These are phyloP conservation scores for Aspergillus spinulosporus DNA, from an alignment of 2,329 filamentous ascomycete species.

Conservation along the genomic window DNA sequence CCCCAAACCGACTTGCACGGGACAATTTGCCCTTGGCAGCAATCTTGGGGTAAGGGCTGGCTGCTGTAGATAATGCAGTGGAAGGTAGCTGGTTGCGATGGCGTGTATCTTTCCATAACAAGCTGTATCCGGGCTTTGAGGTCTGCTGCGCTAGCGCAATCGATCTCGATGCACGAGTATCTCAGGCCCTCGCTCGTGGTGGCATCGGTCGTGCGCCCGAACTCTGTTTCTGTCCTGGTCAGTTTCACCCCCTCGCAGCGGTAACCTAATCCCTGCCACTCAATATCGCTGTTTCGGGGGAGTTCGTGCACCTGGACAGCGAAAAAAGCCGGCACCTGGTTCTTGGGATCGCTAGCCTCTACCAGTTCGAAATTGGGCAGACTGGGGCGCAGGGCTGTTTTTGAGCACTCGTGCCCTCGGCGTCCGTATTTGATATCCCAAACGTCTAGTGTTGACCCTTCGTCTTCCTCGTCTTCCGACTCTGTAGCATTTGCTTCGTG, in stretches of 20 bases:
- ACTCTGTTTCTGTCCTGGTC: conserved; percentile 16
- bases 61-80: conserved; percentile 42
- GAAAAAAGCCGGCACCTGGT: conserved; percentile 64
- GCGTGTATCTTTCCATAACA: conserved; percentile 23
- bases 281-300: conserved; percentile 71
- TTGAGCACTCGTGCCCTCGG: conserved; percentile 48
- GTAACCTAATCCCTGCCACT: conserved; percentile 77
- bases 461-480: conserved; percentile 16
- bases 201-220: conserved; percentile 23
- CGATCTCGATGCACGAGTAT: conserved; percentile 36
- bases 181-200: conserved; percentile 26
- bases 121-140: conserved; percentile 27
- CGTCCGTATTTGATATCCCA: conserved; percentile 58
- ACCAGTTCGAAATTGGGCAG: conserved; percentile 32
- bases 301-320: conserved; percentile 74
- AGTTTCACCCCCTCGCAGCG: conserved; percentile 35
- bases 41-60: conserved; percentile 22
- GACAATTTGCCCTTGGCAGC: conserved; percentile 39
- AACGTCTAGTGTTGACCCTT: conserved; percentile 48
- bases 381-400: conserved; percentile 23
- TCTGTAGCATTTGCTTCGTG: conserved; percentile 23
- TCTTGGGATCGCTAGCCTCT: conserved; percentile 23
- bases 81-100: conserved; percentile 5
- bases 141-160: conserved; percentile 19
- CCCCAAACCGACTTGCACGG: conserved; percentile 47